A percentile compares a stretch with the other conserved stretches of the same genome.
These are phyloP conservation scores for Eucalyptus microcorys DNA, from an alignment of 345 rosid species.

Conservation along the genomic window DNA sequence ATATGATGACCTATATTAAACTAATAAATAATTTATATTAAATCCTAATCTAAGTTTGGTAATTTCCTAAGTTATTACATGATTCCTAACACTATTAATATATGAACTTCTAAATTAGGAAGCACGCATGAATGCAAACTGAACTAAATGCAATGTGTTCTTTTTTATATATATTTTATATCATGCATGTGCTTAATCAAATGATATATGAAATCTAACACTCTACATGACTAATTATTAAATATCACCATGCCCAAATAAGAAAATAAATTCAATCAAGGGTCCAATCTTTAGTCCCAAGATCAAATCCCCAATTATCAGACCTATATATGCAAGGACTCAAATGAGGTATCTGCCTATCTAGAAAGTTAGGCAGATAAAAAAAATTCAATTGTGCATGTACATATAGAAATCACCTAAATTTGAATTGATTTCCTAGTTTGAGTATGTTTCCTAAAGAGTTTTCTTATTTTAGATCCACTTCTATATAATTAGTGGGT, in stretches of 20 bases:
- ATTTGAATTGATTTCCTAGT: no score
- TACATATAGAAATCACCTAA: accelerated
- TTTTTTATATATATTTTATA: background rate
- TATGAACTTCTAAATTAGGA: background rate
- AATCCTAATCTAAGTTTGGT: background rate
- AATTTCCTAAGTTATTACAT: background rate
- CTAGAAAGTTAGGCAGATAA: no score
- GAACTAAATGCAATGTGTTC: background rate
- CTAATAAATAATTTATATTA: no score
- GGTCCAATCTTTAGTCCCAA: background rate
- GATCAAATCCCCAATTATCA: background rate
- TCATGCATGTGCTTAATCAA: background rate
- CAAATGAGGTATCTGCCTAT: background rate
- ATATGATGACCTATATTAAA: background rate
- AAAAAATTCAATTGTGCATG: no score
- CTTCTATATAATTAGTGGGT: no score
- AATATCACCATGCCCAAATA: background rate
- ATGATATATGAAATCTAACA: background rate
- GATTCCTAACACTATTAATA: background rate
- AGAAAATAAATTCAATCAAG: background rate
- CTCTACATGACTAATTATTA: background rate
- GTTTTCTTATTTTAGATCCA: no score
- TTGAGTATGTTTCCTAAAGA: no score
- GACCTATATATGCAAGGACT: background rate
- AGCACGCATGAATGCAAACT: background rate